Conservation (phyloP, 805 yeast species). For the Sugiyamaella mastotermitis region DNA sequence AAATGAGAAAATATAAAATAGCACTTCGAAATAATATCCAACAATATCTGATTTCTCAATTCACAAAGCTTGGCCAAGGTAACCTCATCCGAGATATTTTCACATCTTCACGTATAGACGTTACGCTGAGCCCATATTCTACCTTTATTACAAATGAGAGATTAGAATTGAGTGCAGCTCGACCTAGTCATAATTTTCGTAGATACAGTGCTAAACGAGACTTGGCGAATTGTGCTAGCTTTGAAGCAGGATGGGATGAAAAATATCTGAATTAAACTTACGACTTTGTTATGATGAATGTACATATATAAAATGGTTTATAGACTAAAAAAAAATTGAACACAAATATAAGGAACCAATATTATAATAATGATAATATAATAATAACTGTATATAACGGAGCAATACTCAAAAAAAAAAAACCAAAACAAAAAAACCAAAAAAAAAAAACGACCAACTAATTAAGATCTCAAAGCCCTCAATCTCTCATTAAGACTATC, state of each 20-base stretch:
- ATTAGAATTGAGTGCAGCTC: conserved; percentile 1
- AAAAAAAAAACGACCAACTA: not conserved
- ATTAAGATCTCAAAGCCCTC: conserved; percentile 63
- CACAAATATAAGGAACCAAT: too few species aligned
- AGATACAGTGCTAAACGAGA: conserved; percentile 7
- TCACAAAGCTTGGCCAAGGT: conserved; percentile 9
- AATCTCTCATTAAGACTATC: conserved; percentile 82
- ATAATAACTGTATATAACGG: not conserved
- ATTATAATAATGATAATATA: not conserved
- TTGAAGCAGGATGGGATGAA: conserved; percentile 3
- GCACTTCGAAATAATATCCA: conserved; percentile 10
- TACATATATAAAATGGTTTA: too few species aligned
- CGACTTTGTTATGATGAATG: too few species aligned
- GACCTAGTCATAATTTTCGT: not conserved
- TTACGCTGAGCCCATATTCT: not conserved
- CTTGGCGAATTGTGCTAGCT: conserved; percentile 3
- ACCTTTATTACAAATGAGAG: conserved; percentile 13
- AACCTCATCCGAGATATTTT: conserved; percentile 2
- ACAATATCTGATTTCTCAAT: conserved; percentile 5
- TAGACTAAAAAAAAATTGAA: too few species aligned
- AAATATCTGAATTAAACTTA: too few species aligned
- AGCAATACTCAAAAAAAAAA: not conserved
- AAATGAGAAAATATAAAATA: conserved; percentile 22
- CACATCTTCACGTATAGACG: not conserved
- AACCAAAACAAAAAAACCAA: not conserved